Percentiles rank a stretch among this genome's conserved stretches.
These are phyloP conservation scores for Metschnikowia lachancei DNA, from an alignment of 805 yeast genomes.

Conservation along the genomic window DNA sequence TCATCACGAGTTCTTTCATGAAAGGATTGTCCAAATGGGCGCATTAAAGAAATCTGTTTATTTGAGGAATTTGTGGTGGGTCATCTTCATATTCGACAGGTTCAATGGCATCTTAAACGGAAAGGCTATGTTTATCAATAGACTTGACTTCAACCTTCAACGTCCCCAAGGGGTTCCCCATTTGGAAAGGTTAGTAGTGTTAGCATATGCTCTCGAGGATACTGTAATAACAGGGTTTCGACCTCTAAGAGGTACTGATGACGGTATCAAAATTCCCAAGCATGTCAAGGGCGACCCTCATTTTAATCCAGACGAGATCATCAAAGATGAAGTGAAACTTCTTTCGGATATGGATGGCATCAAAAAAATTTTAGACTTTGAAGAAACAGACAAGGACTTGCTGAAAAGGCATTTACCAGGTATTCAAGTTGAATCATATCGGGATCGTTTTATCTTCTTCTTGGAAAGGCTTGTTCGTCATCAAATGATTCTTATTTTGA, in stretches of 20 bases:
- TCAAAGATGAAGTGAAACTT: slow-evolving; percentile 11
- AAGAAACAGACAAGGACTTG: too few relatives aligned
- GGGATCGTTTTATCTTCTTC: slow-evolving; percentile 16
- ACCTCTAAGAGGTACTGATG: slow-evolving; percentile 10
- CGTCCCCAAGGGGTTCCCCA: slow-evolving; percentile 15
- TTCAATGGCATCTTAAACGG: slow-evolving; percentile 19
- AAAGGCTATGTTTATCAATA: slow-evolving; percentile 18
- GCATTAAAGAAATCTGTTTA: slow-evolving; percentile 16
- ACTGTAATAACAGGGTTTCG: slow-evolving; percentile 17
- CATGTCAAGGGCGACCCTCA: slow-evolving; percentile 15
- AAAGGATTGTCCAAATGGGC: slow-evolving; percentile 11
- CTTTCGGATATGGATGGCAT: not conserved
- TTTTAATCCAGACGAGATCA: slow-evolving; percentile 13
- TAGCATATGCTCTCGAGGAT: slow-evolving; percentile 19
- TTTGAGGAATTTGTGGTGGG: slow-evolving; percentile 22
- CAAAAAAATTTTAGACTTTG: too few relatives aligned
- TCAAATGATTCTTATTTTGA: slow-evolving; percentile 15
- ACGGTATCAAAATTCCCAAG: slow-evolving; percentile 7
- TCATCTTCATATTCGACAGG: slow-evolving; percentile 21
- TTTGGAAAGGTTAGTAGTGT: slow-evolving; percentile 13
- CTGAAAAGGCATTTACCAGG: slow-evolving; percentile 13
- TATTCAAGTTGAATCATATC: slow-evolving; percentile 11
- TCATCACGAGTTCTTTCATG: slow-evolving; percentile 20
- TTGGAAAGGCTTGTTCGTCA: slow-evolving; percentile 15
- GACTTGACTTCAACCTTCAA: slow-evolving; percentile 18